Conservation (phyloP, 805 yeast genomes). For the Spathaspora arborariae region DNA sequence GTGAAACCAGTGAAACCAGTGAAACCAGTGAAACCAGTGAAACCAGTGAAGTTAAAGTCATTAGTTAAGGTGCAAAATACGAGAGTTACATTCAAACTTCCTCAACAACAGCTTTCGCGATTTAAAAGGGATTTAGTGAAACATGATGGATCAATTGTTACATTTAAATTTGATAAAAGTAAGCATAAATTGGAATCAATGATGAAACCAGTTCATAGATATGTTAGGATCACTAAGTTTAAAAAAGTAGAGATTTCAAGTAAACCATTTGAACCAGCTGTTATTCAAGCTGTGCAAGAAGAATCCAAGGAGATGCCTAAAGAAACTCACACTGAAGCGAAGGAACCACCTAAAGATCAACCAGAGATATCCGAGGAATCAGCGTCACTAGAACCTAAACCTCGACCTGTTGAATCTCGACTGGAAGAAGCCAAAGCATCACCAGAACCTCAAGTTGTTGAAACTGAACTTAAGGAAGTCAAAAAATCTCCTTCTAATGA, state of each 20-base stretch:
- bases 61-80: neutral
- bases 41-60: neutral
- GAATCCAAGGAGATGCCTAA: neutral
- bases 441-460: too few species aligned
- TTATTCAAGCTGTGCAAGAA: neutral
- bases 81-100: conserved; percentile 7
- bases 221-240: conserved; percentile 37
- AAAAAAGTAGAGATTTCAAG: conserved; percentile 39
- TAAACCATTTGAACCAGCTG: conserved; percentile 22
- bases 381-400: neutral
- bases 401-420: too few species aligned
- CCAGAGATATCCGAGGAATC: neutral
- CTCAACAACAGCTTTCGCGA: conserved; percentile 3
- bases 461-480: too few species aligned
- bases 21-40: neutral
- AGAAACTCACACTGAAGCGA: neutral
- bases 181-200: neutral
- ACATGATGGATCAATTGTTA: neutral
- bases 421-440: too few species aligned
- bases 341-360: neutral
- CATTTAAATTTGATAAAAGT: neutral
- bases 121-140: neutral
- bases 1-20: neutral
- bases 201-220: conserved; percentile 27
- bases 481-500: too few species aligned